Conservation (phyloP, 2,329 filamentous ascomycete genomes). For the Huntiella omanensis region DNA sequence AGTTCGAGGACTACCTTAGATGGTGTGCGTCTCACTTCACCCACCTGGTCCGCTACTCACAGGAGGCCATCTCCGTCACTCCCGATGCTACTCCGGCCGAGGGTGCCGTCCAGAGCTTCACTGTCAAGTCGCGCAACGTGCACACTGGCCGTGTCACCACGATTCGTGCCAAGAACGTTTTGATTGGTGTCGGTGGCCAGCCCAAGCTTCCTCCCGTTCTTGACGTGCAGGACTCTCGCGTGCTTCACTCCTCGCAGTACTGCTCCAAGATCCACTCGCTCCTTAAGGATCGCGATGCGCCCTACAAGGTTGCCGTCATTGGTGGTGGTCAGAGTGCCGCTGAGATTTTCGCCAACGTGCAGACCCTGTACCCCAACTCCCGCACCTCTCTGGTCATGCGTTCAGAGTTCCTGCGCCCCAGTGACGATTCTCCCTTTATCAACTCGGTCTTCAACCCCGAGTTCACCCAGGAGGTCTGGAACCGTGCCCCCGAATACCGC, state of each 20-base stretch:
- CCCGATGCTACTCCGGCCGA: conserved; percentile 30
- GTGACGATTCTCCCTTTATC: conserved; percentile 91
- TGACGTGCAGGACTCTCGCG: conserved; percentile 47
- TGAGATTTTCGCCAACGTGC: conserved; percentile 85
- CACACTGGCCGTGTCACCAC: conserved; percentile 34
- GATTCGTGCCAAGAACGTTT: conserved; percentile 44
- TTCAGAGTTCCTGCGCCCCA: conserved; percentile 66
- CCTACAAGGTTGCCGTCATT: conserved; percentile 62
- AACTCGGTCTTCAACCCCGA: conserved; percentile 93
- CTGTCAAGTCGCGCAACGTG: conserved; percentile 44
- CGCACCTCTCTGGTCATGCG: conserved; percentile 64
- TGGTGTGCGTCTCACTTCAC: conserved; percentile 80
- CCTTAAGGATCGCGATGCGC: conserved; percentile 31
- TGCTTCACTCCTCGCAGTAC: conserved; percentile 84
- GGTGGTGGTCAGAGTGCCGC: conserved; percentile 85
- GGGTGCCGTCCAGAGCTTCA: conserved; percentile 39
- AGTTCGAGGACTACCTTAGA: conserved; percentile 89
- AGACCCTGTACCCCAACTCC: conserved; percentile 63
- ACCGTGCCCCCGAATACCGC: conserved; percentile 44
- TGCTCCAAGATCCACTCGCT: conserved; percentile 43
- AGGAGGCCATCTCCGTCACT: conserved; percentile 55
- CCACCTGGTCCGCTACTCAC: conserved; percentile 51
- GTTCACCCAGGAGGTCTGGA: conserved; percentile 59
- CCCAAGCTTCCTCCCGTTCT: conserved; percentile 53
- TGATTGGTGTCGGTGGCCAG: conserved; percentile 38